Base-by-base conservation (phyloP, 148 eudicot species). In the Nyssa sinensis region DNA sequence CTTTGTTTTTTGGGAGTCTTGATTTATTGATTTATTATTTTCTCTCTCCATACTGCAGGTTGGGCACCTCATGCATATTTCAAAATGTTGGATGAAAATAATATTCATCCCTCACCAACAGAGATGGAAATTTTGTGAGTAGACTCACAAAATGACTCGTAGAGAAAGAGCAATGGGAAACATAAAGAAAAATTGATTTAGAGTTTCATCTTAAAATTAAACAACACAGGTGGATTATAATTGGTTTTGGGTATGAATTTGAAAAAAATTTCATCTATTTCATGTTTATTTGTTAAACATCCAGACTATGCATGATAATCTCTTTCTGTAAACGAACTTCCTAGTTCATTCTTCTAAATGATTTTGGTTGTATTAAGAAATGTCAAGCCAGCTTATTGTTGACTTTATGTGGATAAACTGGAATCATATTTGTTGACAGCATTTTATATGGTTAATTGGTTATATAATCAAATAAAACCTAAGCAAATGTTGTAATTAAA, bases 31-130 rank as follows among this genome's bases (percentile, higher is more conserved):
- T 10, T 66, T 25, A 17, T 5, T 30, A 16, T 7, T 30, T 21
- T 37, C 29, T 58, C 21, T n/a, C 9, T 31, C 9, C 2, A 23
- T 41, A 1, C 5, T 7, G 41, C 39, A 77, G 81, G 84, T 68
- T 81, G 84, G 80, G 81, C 78, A 77, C 73, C 84, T 55, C 80
- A 81, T 64, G 78, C 74, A 31, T 81, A 66, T 33, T 49, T 67
- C 57, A 59, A 62, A 70, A 32, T 57, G 25, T 29, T 81, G 64
- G 69, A 62, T 32, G 80, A 76, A 60, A 65, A 62, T 39, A 25
- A 1, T 60, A 32, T 16, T 61, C 64, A 61, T 32, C 19, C 32
- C 34, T 13, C 32, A 16, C 16, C 5, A 28, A 28, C 32, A 61
- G 32, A 61, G 32, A 28, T 61, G 64, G 64, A 27, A 27, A 29